Percentiles rank a stretch among this genome's conserved stretches.
phyloP scores from a whole-genome alignment of 2,329 filamentous ascomycete species.

The Fonsecaea monophora region DNA sequence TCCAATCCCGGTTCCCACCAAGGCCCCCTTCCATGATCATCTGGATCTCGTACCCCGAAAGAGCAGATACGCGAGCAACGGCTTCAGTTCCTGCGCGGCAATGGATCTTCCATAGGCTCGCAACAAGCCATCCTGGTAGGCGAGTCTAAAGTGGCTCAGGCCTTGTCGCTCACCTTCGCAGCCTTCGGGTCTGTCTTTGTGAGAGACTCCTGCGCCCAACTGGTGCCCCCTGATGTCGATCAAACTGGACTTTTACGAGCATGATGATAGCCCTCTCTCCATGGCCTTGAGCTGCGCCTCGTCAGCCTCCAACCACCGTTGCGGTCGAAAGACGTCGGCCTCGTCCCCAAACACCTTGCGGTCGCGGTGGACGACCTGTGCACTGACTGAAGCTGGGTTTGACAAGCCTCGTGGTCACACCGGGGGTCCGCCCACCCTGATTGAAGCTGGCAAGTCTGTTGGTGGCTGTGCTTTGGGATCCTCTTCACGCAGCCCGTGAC shows the following conservation, averaged over 20 bases:
- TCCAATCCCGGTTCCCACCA: slow-evolving; percentile 22
- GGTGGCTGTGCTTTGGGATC: slow-evolving; percentile 58
- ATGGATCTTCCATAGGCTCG: slow-evolving; percentile 40
- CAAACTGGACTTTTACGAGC: too few relatives aligned
- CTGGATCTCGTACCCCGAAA: slow-evolving; percentile 40
- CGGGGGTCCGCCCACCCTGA: slow-evolving; percentile 58
- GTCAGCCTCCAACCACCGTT: slow-evolving; percentile 25
- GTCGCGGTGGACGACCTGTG: slow-evolving; percentile 63
- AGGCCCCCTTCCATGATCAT: slow-evolving; percentile 22
- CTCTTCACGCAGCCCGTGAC: slow-evolving; percentile 11
- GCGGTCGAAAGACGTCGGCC: slow-evolving; percentile 26
- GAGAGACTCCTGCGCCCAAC: too few relatives aligned
- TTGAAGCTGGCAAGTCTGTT: slow-evolving; percentile 61
- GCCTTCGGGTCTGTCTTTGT: too few relatives aligned
- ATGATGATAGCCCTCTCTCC: slow-evolving; percentile 29
- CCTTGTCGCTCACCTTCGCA: too few relatives aligned
- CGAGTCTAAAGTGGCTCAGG: too few relatives aligned
- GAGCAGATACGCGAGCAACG: slow-evolving; percentile 42
- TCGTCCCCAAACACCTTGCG: slow-evolving; percentile 31
- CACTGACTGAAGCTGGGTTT: slow-evolving; percentile 87
- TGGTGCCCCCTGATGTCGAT: too few relatives aligned
- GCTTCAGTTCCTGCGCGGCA: slow-evolving; percentile 41
- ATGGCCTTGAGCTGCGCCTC: slow-evolving; percentile 42
- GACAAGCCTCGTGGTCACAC: slow-evolving; percentile 52
- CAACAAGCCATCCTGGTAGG: too few relatives aligned